A percentile compares a stretch with the other conserved stretches of the same genome.
Evolutionary conservation across 73 alveolate genomes (phyloP).

Genomic region (Paramecium sexaurelia): DNA sequence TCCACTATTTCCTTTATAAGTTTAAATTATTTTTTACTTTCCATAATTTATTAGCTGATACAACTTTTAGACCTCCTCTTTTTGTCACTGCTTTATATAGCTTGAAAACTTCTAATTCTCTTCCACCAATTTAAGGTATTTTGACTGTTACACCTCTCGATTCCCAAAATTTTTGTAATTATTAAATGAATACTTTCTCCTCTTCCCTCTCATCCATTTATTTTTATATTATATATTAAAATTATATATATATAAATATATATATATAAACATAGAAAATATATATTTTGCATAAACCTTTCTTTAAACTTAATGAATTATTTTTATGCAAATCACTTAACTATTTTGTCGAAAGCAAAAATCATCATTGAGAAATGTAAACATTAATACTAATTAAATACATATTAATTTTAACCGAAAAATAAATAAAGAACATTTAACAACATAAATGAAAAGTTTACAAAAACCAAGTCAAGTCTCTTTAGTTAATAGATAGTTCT

Average conservation of each 20-base stretch:
- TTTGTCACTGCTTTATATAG: conserved; percentile 93
- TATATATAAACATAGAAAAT: too few relatives aligned
- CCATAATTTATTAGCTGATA: conserved; percentile 94
- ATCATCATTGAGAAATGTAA: background rate
- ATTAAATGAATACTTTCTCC: conserved; percentile 37
- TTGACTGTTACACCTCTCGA: conserved; percentile 72
- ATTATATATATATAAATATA: background rate
- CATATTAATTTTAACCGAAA: background rate
- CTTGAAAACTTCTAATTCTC: conserved; percentile 94
- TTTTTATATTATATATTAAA: background rate
- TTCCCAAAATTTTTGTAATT: conserved; percentile 65
- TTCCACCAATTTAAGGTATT: conserved; percentile 97
- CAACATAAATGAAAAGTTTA: background rate
- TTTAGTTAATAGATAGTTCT: background rate
- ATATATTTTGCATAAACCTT: background rate
- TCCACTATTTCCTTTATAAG: conserved; percentile 88
- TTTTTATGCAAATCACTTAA: background rate
- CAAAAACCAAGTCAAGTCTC: background rate
- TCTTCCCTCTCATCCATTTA: conserved; percentile 53
- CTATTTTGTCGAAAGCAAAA: background rate
- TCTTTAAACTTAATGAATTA: background rate
- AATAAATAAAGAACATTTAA: background rate
- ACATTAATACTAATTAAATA: background rate
- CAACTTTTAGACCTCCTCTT: conserved; percentile 97
- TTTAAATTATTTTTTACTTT: conserved; percentile 55